Evolutionary conservation across 2,329 filamentous ascomycete genomes (phyloP), one percentile per base, ranked within the genome.

Genomic region (Elsinoe ampelina): DNA sequence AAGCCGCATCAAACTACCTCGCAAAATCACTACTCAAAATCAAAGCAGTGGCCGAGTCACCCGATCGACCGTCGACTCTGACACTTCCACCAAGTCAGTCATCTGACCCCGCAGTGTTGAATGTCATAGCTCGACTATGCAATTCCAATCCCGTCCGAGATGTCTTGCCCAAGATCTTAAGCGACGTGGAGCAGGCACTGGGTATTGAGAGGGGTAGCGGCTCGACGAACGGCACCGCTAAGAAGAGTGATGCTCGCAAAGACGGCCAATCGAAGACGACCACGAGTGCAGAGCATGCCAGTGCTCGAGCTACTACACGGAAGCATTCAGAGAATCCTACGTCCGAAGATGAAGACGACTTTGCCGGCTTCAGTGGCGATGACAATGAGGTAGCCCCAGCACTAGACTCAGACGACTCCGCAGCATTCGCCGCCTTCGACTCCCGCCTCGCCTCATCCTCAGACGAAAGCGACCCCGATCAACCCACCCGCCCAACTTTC

Each of bases 61-160:
- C 75, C 11, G 71, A 73, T 12, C 73, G 84, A 52, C 71, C 72
- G 38, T 66, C 59, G 55, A 70, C 67, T 54, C 65, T 71, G 57
- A 68, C 67, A 61, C 72, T 67, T 60, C 73, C 61, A 30, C 66
- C 67, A 2, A 66, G 72, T 12, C 66, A 72, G 5, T 67, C 72
- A 15, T 54, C 69, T 50, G 76, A 77, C 58, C 60, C 70, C 0
- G 75, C 78, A 1, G 72, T 75, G 54, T 71, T 79, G 15, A 84
- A 84, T 68, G 80, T 85, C 12, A 71, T 75, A 47, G 81, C 80
- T 12, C 70, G 82, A 54, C 61, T 85, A 54, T 83, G 79, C 64
- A 84, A 82, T 59, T 80, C 80, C 12, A 77, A 75, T 55, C 79
- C 79, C 0, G 80, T 83, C 11, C 79, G 78, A 66, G 75, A 78